phyloP scores from a whole-genome alignment of 2,329 filamentous ascomycete genomes.

The Xylariomycetidae sp. region DNA sequence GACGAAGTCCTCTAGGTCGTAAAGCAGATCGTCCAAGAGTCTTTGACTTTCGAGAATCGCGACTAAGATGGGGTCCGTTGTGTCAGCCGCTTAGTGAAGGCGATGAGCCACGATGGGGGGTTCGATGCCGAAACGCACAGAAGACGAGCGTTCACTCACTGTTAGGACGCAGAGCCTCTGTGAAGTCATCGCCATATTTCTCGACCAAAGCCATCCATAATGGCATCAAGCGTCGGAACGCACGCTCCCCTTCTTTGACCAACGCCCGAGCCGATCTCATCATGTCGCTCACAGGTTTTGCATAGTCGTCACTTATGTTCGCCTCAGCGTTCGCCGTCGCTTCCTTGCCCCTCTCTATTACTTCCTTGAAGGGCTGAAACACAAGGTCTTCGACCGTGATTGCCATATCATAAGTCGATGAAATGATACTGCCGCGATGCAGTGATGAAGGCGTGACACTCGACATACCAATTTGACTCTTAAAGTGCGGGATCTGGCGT shows the following conservation, averaged over 20 bases:
- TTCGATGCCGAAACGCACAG: no score
- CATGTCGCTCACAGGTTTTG: conserved; percentile 24
- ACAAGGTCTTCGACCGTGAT: conserved; percentile 23
- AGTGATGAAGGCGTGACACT: no score
- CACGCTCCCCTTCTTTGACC: conserved; percentile 33
- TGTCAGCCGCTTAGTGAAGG: no score
- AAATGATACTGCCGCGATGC: no score
- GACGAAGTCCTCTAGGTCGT: conserved; percentile 40
- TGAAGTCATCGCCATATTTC: conserved; percentile 33
- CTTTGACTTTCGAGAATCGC: conserved; percentile 19
- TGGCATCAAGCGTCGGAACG: conserved; percentile 32
- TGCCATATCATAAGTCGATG: no score
- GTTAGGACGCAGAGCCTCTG: conserved; percentile 30
- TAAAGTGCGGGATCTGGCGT: conserved; percentile 1
- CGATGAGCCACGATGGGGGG: no score
- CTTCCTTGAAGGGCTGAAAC: conserved; percentile 35
- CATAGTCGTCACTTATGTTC: conserved; percentile 12
- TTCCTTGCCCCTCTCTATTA: conserved; percentile 34
- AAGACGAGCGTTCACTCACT: no score
- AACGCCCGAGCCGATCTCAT: conserved; percentile 29
- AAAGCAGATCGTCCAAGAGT: conserved; percentile 35
- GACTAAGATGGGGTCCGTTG: conserved; percentile 14
- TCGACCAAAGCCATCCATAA: conserved; percentile 33
- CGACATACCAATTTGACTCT: neutral
- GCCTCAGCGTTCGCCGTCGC: conserved; percentile 29